Conservation (phyloP, 2,329 filamentous ascomycete genomes). For the Aspergillus sojae region DNA sequence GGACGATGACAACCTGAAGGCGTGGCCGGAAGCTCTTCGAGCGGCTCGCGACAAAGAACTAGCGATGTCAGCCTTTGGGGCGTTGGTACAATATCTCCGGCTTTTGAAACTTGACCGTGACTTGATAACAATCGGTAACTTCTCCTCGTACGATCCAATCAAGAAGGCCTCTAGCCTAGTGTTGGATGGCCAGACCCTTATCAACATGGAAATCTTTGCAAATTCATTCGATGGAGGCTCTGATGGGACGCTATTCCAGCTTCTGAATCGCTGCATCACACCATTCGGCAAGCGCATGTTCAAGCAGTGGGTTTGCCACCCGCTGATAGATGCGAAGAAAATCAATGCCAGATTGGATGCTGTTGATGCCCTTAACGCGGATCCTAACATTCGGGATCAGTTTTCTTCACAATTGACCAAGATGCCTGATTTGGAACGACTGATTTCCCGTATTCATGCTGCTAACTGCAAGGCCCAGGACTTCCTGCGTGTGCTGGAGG, state of each 20-base stretch:
- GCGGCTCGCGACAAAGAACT: slow-evolving; percentile 76
- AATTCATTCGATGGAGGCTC: slow-evolving; percentile 85
- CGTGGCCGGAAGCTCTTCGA: slow-evolving; percentile 77
- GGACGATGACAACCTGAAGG: slow-evolving; percentile 60
- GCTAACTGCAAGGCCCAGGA: slow-evolving; percentile 87
- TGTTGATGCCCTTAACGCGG: slow-evolving; percentile 87
- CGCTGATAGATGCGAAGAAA: slow-evolving; percentile 78
- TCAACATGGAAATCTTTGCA: slow-evolving; percentile 96
- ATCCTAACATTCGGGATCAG: slow-evolving; percentile 77
- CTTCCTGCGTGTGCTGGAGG: slow-evolving; percentile 90
- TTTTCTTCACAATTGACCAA: slow-evolving; percentile 87
- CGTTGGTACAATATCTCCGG: slow-evolving; percentile 81
- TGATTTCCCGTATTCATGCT: slow-evolving; percentile 93
- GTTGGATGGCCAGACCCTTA: slow-evolving; percentile 91
- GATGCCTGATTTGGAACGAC: slow-evolving; percentile 89
- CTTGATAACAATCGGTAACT: slow-evolving; percentile 85
- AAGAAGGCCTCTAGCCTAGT: slow-evolving; percentile 86
- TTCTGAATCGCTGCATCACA: slow-evolving; percentile 92
- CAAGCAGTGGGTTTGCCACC: slow-evolving; percentile 96
- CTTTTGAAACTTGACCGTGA: slow-evolving; percentile 86
- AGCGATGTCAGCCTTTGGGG: slow-evolving; percentile 88
- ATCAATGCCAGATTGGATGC: slow-evolving; percentile 95
- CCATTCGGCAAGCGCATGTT: slow-evolving; percentile 96
- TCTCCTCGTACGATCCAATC: slow-evolving; percentile 89
- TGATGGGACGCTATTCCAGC: slow-evolving; percentile 84